These are phyloP conservation scores for Parachaetomium inaequale DNA, from an alignment of 495 filamentous ascomycete genomes.

Conservation along the genomic window DNA sequence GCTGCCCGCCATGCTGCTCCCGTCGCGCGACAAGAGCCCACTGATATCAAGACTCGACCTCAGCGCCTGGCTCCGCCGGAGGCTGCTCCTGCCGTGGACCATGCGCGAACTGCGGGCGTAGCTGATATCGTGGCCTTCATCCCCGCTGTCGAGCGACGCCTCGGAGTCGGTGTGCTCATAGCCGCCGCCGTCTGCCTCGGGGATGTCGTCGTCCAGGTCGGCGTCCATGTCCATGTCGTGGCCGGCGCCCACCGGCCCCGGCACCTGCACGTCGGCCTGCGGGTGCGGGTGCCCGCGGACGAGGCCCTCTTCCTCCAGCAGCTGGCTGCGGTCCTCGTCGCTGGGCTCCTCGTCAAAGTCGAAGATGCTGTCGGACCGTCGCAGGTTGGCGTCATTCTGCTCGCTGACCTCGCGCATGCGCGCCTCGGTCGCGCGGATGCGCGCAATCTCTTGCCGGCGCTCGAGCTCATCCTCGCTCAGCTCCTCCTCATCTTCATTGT, in stretches of 20 bases:
- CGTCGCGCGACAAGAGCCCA: constrained; percentile 46
- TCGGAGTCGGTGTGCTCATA: constrained; percentile 87
- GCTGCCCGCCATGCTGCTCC: constrained; percentile 46
- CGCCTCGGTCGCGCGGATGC: constrained; percentile 38
- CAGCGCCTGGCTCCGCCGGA: constrained; percentile 34
- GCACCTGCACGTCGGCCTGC: background rate
- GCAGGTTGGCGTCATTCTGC: constrained; percentile 13
- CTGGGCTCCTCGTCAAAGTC: constrained; percentile 45
- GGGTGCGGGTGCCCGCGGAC: constrained; percentile 19
- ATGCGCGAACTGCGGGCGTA: constrained; percentile 20
- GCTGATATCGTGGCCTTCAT: constrained; percentile 22
- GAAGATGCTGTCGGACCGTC: constrained; percentile 31
- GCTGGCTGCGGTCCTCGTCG: constrained; percentile 45
- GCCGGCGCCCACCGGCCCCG: constrained; percentile 22
- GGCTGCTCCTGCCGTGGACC: constrained; percentile 15
- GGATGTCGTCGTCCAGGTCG: constrained; percentile 64
- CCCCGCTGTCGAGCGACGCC: constrained; percentile 52
- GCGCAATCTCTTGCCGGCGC: constrained; percentile 32
- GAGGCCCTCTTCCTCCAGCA: constrained; percentile 54
- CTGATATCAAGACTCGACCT: constrained; percentile 51
- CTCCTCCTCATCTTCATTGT: constrained; percentile 27
- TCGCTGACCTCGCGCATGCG: constrained; percentile 45
- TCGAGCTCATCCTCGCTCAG: constrained; percentile 20
- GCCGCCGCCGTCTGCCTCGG: constrained; percentile 55
- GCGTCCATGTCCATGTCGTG: constrained; percentile 51